Conservation (phyloP, 352 stramenopile species). For the Peronospora destructor region DNA sequence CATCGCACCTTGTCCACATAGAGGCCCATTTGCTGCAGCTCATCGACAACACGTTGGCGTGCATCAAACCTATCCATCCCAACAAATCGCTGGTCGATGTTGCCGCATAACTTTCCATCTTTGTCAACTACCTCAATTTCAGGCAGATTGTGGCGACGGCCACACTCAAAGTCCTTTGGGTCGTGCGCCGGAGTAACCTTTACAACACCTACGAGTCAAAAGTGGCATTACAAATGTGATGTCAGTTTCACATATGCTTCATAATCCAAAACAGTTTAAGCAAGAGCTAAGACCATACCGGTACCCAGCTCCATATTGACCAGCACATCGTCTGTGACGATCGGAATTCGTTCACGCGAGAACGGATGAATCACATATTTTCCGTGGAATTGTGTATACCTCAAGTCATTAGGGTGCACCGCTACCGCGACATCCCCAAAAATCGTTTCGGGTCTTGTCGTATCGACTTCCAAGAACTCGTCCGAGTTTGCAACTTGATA, state of each 20-base stretch:
- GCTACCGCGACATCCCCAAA: constrained; percentile 97
- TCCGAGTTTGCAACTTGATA: constrained; percentile 63
- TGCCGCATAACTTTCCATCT: constrained; percentile 56
- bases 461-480: constrained; percentile 90
- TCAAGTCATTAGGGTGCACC: constrained; percentile 92
- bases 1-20: constrained; percentile 91
- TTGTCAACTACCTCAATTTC: constrained; percentile 71
- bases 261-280: neutral
- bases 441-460: constrained; percentile 97
- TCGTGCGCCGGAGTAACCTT: constrained; percentile 99
- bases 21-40: constrained; percentile 84
- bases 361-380: constrained; percentile 96
- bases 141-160: constrained; percentile 89
- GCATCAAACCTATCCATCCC: constrained; percentile 95
- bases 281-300: constrained; percentile 66
- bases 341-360: constrained; percentile 82
- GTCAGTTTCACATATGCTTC: constrained; percentile 1
- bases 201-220: constrained; percentile 47
- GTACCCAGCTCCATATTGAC: constrained; percentile 99
- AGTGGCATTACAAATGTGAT: neutral
- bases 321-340: constrained; percentile 92
- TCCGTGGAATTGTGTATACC: constrained; percentile 94
- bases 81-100: constrained; percentile 79
- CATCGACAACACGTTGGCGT: constrained; percentile 83
- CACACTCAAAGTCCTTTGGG: constrained; percentile 99